phyloP scores from a whole-genome alignment of 768 basidiomycete genomes.

The Panaeolus papilionaceus region DNA sequence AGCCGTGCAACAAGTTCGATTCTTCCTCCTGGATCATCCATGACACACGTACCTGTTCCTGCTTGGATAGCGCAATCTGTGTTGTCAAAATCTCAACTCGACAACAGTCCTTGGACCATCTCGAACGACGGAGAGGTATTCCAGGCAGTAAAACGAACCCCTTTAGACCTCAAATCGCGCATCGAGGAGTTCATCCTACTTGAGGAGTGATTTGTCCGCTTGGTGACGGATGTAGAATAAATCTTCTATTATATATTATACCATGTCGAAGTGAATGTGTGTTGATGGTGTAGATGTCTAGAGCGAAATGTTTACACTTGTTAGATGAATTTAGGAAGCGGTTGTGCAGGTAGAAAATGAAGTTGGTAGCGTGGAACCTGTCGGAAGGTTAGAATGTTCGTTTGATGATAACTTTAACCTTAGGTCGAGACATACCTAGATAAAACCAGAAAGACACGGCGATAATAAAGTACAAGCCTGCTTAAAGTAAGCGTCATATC shows the following conservation, averaged over 20 bases:
- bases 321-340: background rate
- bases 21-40: conserved; percentile 20
- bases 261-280: background rate
- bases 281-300: background rate
- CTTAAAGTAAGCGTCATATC: background rate
- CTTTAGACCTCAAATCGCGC: background rate
- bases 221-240: background rate
- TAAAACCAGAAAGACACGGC: conserved; percentile 79
- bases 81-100: background rate
- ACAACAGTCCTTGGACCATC: background rate
- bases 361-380: conserved; percentile 17
- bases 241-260: background rate
- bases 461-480: conserved; percentile 74
- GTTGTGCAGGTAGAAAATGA: conserved; percentile 15
- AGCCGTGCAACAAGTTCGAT: conserved; percentile 42
- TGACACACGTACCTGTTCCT: conserved; percentile 39
- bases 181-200: conserved; percentile 44
- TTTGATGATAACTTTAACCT: background rate
- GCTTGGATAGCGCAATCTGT: conserved; percentile 38
- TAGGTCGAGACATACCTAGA: conserved; percentile 41
- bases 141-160: background rate
- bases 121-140: background rate
- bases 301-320: background rate
- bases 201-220: conserved; percentile 11
- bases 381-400: background rate